Evolutionary conservation across 2,329 filamentous ascomycete genomes (phyloP).

Genomic region (Phaeomoniella chlamydospora): DNA sequence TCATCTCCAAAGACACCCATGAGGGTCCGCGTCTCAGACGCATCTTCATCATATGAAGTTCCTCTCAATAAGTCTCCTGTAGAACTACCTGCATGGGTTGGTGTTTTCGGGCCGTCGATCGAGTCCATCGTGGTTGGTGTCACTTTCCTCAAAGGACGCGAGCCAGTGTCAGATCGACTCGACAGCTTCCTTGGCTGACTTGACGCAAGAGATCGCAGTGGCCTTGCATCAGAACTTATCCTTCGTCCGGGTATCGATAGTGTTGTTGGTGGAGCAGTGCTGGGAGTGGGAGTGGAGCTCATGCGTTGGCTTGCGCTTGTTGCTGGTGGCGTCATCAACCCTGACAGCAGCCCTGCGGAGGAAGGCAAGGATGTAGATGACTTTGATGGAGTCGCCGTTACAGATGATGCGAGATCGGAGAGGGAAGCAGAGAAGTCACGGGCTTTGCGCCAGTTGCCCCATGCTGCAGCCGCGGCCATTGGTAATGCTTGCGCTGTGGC

Average conservation of each 20-base stretch:
- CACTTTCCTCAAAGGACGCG: not conserved
- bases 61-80: not conserved
- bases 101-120: not conserved
- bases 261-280: conserved; percentile 16
- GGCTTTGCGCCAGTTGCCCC: conserved; percentile 80
- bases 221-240: conserved; percentile 6
- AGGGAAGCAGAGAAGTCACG: conserved; percentile 34
- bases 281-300: conserved; percentile 18
- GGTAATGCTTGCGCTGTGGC: no score
- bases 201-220: conserved; percentile 8
- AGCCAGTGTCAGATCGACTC: not conserved
- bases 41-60: not conserved
- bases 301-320: conserved; percentile 54
- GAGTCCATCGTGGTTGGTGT: not conserved
- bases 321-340: conserved; percentile 78
- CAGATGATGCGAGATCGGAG: conserved; percentile 15
- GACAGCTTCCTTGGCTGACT: conserved; percentile 2
- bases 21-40: conserved; percentile 4
- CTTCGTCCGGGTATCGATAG: conserved; percentile 14
- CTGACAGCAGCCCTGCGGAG: conserved; percentile 53
- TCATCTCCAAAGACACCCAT: not conserved
- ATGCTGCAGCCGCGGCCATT: conserved; percentile 86
- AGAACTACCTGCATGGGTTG: not conserved
- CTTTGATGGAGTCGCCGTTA: conserved; percentile 44
- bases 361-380: conserved; percentile 24